Evolutionary conservation across 129 eudicot genomes (phyloP).

Genomic region (Calendula officinalis): DNA sequence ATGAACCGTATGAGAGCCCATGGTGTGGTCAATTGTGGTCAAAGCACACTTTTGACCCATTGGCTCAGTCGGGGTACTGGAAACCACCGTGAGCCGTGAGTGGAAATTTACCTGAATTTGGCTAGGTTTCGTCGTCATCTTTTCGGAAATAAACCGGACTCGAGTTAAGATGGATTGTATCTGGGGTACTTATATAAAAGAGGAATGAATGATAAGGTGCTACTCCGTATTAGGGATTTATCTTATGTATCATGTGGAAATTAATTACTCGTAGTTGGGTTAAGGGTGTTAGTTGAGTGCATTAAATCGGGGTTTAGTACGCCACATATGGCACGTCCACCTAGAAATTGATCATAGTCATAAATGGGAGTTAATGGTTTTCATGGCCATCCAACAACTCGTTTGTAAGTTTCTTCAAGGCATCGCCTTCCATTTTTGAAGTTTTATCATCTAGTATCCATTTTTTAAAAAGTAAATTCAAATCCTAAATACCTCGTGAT

Average conservation of each 20-base stretch:
- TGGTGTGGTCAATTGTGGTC: slow-evolving; percentile 44
- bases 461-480: no score
- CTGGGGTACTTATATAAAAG: not conserved
- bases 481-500: no score
- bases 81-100: slow-evolving; percentile 56
- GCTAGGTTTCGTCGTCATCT: not conserved
- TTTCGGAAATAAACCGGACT: not conserved
- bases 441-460: no score
- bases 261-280: slow-evolving; percentile 17
- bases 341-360: slow-evolving; percentile 3
- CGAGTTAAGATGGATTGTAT: not conserved
- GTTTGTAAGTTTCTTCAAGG: not conserved
- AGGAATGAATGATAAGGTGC: not conserved
- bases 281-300: slow-evolving; percentile 28
- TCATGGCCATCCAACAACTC: slow-evolving; percentile 16
- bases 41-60: slow-evolving; percentile 30
- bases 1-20: slow-evolving; percentile 51
- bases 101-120: slow-evolving; percentile 39
- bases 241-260: not conserved
- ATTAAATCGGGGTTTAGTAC: slow-evolving; percentile 31
- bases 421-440: not conserved
- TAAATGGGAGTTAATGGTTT: slow-evolving; percentile 24
- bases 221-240: not conserved
- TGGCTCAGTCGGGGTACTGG: slow-evolving; percentile 58
- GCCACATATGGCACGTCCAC: slow-evolving; percentile 20